A percentile compares a stretch with the other conserved stretches of the same genome.
Conservation (phyloP, 1,139 yeast species). For the Taphrina deformans region DNA sequence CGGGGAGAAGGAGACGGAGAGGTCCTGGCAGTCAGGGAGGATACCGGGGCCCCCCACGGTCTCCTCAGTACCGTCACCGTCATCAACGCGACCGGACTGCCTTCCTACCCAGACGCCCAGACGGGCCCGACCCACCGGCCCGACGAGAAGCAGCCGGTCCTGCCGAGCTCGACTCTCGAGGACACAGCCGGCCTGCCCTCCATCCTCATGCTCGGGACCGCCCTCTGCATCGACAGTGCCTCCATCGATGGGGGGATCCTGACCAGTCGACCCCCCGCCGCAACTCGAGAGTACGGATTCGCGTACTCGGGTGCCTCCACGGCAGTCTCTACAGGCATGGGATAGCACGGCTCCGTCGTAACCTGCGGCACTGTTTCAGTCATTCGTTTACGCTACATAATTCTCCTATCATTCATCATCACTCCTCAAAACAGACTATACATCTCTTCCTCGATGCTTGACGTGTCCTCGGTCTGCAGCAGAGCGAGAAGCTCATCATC, state of each 20-base stretch:
- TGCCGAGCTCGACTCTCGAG: neutral
- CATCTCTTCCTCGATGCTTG: slow-evolving; percentile 7
- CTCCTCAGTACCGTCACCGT: neutral
- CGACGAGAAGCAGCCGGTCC: neutral
- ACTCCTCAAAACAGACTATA: neutral
- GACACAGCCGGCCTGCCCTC: neutral
- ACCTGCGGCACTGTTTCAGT: neutral
- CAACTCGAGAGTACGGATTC: neutral
- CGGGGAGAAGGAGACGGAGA: neutral
- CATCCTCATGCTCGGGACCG: slow-evolving; percentile 10
- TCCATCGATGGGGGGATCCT: slow-evolving; percentile 9
- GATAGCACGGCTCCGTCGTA: neutral
- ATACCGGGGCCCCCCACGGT: neutral
- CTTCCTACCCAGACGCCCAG: neutral
- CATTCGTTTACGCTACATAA: neutral
- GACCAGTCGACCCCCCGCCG: slow-evolving; percentile 5
- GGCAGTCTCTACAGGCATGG: neutral
- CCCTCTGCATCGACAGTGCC: slow-evolving; percentile 8
- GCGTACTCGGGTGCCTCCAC: neutral
- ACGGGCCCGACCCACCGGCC: neutral
- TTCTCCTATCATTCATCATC: neutral
- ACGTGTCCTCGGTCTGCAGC: neutral
- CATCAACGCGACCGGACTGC: neutral
- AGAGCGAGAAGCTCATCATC: neutral
- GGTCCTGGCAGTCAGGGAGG: neutral